These are phyloP conservation scores for Coffea canephora DNA, from an alignment of 257 asterid genomes.

Conservation along the genomic window DNA sequence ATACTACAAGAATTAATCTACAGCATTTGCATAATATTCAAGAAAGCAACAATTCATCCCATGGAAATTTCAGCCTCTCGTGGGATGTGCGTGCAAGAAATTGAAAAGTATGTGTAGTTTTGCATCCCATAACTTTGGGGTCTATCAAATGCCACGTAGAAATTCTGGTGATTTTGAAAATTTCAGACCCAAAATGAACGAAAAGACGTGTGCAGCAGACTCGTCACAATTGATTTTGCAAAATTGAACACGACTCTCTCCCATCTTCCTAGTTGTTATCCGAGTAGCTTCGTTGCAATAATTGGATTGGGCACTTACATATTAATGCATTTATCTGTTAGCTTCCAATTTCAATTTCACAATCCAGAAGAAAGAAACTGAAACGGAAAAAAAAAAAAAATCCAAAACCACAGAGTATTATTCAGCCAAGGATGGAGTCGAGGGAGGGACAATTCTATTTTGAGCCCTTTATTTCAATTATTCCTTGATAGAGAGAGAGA, in stretches of 20 bases:
- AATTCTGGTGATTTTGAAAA: not conserved
- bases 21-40: not conserved
- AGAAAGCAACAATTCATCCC: not conserved
- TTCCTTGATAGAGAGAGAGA: not conserved
- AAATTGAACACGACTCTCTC: slow-evolving; percentile 6
- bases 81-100: not conserved
- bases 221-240: not conserved
- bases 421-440: not conserved
- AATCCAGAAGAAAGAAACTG: not conserved
- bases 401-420: not conserved
- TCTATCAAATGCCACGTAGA: not conserved
- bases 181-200: not conserved
- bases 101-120: not conserved
- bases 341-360: not conserved
- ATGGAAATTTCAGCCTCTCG: not conserved
- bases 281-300: not conserved
- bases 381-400: not conserved
- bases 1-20: too few species aligned
- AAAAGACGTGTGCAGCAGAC: not conserved
- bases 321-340: not conserved
- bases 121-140: not conserved
- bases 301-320: not conserved
- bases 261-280: not conserved
- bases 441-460: not conserved
- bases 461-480: too few species aligned